Percentiles rank a stretch among this genome's conserved stretches.
phyloP scores from a whole-genome alignment of 768 basidiomycete genomes.

The Lyophyllum decastes region DNA sequence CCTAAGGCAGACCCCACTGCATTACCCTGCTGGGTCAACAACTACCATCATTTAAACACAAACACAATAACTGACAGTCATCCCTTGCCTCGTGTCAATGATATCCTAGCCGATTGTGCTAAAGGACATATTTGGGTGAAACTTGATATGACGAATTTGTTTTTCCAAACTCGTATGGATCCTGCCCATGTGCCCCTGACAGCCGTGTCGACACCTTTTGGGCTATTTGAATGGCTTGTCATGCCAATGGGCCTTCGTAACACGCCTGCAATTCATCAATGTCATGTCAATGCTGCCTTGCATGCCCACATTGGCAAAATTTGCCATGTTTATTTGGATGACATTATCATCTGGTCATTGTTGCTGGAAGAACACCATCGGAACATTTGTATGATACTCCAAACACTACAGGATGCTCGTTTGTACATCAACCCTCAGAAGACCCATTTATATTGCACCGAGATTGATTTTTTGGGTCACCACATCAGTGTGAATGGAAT shows the following conservation, averaged over 20 bases:
- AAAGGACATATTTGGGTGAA: too few relatives aligned
- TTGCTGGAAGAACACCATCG: conserved; percentile 30
- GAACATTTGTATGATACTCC: conserved; percentile 25
- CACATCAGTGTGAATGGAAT: too few relatives aligned
- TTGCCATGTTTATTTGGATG: conserved; percentile 24
- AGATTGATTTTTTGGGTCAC: too few relatives aligned
- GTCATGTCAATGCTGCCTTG: not conserved
- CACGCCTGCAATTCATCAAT: not conserved
- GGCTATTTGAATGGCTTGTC: not conserved
- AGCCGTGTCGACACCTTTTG: not conserved
- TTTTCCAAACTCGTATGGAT: too few relatives aligned
- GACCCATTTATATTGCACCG: too few relatives aligned
- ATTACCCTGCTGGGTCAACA: too few relatives aligned
- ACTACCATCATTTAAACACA: too few relatives aligned
- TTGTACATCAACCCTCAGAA: too few relatives aligned
- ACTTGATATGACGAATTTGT: too few relatives aligned
- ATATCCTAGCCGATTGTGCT: too few relatives aligned
- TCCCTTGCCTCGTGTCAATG: too few relatives aligned
- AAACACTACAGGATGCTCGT: not conserved
- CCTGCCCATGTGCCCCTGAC: not conserved
- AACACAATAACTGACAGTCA: too few relatives aligned
- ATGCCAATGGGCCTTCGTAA: conserved; percentile 1
- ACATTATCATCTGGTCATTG: conserved; percentile 44
- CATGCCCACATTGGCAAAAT: conserved; percentile 12
- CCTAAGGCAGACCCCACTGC: not conserved